Conservation (phyloP, 1,284 basidiomycete species). For the Sanghuangporus sanghuang region DNA sequence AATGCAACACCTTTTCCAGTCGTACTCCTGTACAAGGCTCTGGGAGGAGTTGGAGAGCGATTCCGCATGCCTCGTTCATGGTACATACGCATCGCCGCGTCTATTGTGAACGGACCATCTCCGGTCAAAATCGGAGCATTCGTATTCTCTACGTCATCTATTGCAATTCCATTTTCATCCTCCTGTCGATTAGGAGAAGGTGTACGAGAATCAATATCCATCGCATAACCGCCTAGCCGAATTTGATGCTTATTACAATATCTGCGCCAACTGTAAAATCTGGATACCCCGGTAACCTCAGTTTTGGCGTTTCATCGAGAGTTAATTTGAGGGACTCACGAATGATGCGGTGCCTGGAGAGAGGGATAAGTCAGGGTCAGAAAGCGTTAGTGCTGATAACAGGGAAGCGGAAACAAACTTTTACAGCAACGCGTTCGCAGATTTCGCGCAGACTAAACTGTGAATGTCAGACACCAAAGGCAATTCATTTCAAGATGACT, state of each 20-base stretch:
- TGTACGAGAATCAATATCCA: slow-evolving; percentile 49
- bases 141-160: slow-evolving; percentile 31
- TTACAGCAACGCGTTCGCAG: slow-evolving; percentile 76
- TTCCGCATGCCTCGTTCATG: slow-evolving; percentile 38
- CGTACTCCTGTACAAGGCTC: slow-evolving; percentile 71
- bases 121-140: slow-evolving; percentile 22
- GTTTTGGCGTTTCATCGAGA: not conserved
- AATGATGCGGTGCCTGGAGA: slow-evolving; percentile 72
- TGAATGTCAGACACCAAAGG: not conserved
- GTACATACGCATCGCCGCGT: slow-evolving; percentile 39
- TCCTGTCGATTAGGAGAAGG: slow-evolving; percentile 33
- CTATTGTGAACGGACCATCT: slow-evolving; percentile 41
- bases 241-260: slow-evolving; percentile 88
- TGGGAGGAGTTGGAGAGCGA: slow-evolving; percentile 72
- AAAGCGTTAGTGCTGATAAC: slow-evolving; percentile 1
- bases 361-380: not conserved
- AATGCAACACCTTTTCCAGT: slow-evolving; percentile 84
- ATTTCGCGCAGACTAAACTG: slow-evolving; percentile 66
- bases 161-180: slow-evolving; percentile 28
- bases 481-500: not conserved
- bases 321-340: slow-evolving; percentile 39
- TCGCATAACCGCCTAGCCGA: slow-evolving; percentile 71
- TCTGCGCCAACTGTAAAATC: slow-evolving; percentile 83
- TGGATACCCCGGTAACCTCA: slow-evolving; percentile 24
- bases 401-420: slow-evolving; percentile 33